A percentile compares a stretch with the other conserved stretches of the same genome.
phyloP scores from a whole-genome alignment of 1,284 basidiomycete species.

The Microbotryomycetes sp. region DNA sequence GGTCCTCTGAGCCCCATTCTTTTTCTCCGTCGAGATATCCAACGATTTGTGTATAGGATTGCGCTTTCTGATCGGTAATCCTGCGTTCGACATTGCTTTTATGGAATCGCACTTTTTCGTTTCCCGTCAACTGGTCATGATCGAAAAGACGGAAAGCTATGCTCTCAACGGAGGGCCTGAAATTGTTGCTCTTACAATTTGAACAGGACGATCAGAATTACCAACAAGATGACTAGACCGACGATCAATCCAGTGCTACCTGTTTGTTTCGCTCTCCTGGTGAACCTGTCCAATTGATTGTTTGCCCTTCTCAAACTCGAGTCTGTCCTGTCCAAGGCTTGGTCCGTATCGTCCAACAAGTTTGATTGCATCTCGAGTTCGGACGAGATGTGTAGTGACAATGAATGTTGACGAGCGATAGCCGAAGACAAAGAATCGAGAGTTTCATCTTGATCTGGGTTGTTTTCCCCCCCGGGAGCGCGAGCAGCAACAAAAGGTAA shows the following conservation, averaged over 20 bases:
- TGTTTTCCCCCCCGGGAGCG: too few species aligned
- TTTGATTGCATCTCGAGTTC: conserved; percentile 33
- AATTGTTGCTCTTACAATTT: too few species aligned
- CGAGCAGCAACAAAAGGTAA: neutral
- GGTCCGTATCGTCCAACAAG: conserved; percentile 35
- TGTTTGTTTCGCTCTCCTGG: conserved; percentile 25
- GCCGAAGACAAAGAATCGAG: conserved; percentile 33
- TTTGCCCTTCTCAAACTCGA: conserved; percentile 28
- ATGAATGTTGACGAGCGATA: conserved; percentile 33
- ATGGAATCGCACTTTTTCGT: too few species aligned
- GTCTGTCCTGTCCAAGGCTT: conserved; percentile 32
- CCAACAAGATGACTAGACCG: conserved; percentile 26
- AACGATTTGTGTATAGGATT: too few species aligned
- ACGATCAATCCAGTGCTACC: conserved; percentile 27
- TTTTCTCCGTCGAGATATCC: too few species aligned
- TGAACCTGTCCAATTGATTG: conserved; percentile 28
- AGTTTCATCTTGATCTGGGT: conserved; percentile 34
- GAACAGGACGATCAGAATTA: conserved; percentile 29
- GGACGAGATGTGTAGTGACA: conserved; percentile 34
- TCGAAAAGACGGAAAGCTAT: too few species aligned
- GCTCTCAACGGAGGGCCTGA: too few species aligned
- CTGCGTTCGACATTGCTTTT: too few species aligned
- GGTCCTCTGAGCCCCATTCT: too few species aligned
- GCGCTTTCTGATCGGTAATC: too few species aligned
- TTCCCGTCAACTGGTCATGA: too few species aligned